Percentiles rank a stretch among this genome's conserved stretches.
Evolutionary conservation across 805 yeast species (phyloP).

Genomic region (Metschnikowia rubicola): DNA sequence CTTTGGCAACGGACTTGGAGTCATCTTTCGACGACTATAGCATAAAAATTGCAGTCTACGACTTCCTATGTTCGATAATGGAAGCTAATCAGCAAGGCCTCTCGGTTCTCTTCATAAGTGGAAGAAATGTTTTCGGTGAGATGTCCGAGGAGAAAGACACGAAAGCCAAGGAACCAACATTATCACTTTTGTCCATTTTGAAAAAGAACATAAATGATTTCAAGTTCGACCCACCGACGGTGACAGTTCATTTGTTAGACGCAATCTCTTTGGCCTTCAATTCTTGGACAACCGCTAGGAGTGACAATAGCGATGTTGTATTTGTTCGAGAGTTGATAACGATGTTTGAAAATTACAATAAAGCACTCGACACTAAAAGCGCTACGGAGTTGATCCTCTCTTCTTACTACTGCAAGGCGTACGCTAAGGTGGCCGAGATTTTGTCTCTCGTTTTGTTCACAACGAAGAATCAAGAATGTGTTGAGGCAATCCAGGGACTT

Average conservation of each 20-base stretch:
- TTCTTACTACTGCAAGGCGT: constrained; percentile 54
- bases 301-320: constrained; percentile 46
- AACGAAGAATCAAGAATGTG: constrained; percentile 42
- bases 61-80: constrained; percentile 64
- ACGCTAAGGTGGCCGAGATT: constrained; percentile 71
- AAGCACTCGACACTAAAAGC: constrained; percentile 4
- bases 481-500: constrained; percentile 39
- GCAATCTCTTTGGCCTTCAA: constrained; percentile 72
- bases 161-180: constrained; percentile 12
- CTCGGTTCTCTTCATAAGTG: constrained; percentile 65
- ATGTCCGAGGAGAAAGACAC: constrained; percentile 18
- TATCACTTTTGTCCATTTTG: constrained; percentile 52
- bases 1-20: constrained; percentile 58
- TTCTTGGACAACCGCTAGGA: constrained; percentile 68
- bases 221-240: constrained; percentile 54
- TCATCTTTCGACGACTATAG: constrained; percentile 50
- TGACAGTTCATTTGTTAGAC: constrained; percentile 66
- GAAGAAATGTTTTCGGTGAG: constrained; percentile 47
- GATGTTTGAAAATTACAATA: constrained; percentile 16
- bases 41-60: constrained; percentile 55
- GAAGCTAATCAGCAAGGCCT: constrained; percentile 75
- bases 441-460: constrained; percentile 69
- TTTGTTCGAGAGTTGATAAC: constrained; percentile 42
- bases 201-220: constrained; percentile 53
- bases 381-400: constrained; percentile 3